Evolutionary conservation across 306 rosid species (phyloP).

Genomic region (Glycine tomentella): DNA sequence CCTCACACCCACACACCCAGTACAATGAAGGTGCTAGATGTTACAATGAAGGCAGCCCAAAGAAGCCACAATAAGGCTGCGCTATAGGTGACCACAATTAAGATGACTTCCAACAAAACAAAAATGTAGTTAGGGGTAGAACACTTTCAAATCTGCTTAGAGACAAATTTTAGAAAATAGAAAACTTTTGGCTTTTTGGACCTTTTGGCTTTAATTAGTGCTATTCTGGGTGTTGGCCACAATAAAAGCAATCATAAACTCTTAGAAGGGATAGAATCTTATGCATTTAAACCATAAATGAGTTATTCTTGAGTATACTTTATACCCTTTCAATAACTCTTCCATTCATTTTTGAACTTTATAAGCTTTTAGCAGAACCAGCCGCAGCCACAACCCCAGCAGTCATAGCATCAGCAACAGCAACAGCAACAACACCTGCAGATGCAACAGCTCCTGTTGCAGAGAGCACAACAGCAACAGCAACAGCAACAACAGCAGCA

Average conservation of each 20-base stretch:
- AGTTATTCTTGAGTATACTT: no score
- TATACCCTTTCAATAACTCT: no score
- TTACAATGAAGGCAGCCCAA: no score
- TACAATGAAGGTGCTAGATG: background rate
- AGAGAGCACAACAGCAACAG: constrained; percentile 76
- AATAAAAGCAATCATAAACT: no score
- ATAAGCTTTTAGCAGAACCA: constrained; percentile 49
- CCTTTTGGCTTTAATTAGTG: no score
- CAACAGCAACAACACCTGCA: constrained; percentile 87
- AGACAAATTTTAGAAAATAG: background rate
- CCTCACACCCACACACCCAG: background rate
- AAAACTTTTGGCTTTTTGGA: no score
- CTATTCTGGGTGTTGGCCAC: no score
- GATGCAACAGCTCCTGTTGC: constrained; percentile 74
- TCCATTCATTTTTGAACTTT: no score
- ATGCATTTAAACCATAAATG: no score
- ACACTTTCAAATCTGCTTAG: background rate
- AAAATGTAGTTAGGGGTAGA: background rate
- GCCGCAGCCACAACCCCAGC: constrained; percentile 60
- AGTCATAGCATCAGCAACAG: constrained; percentile 67
- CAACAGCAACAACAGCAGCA: constrained; percentile 72
- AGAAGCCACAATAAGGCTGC: background rate
- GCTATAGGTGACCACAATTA: background rate
- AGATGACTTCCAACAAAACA: background rate
- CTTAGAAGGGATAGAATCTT: no score